Conservation (phyloP, 768 basidiomycete species). For the Glaciozyma antarctica region DNA sequence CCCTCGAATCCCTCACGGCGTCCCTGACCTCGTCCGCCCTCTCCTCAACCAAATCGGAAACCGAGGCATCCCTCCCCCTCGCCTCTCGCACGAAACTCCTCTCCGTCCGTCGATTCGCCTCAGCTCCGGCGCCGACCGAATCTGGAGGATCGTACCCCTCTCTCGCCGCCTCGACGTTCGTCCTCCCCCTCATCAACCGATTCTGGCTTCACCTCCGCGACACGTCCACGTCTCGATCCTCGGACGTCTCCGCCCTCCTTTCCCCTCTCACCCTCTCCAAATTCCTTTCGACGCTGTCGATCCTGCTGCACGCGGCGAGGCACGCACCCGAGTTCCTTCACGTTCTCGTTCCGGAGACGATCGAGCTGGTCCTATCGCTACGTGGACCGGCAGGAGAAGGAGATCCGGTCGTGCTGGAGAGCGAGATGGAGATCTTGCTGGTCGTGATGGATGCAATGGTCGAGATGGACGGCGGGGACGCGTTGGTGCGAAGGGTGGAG, state of each 20-base stretch:
- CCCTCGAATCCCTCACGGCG: conserved; percentile 53
- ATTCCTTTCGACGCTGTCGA: conserved; percentile 61
- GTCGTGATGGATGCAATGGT: conserved; percentile 64
- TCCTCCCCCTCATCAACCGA: conserved; percentile 79
- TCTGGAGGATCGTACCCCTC: conserved; percentile 36
- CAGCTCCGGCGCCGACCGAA: neutral
- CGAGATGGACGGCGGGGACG: conserved; percentile 66
- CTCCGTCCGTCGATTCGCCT: conserved; percentile 46
- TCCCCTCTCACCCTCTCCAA: conserved; percentile 67
- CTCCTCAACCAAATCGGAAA: conserved; percentile 51
- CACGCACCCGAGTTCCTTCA: conserved; percentile 72
- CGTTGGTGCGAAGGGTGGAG: conserved; percentile 55
- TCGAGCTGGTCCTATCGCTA: conserved; percentile 73
- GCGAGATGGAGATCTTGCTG: conserved; percentile 67
- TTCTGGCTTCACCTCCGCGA: conserved; percentile 92
- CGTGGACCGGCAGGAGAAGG: conserved; percentile 51
- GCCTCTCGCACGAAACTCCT: conserved; percentile 66
- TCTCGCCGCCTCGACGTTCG: conserved; percentile 77
- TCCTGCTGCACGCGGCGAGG: conserved; percentile 72
- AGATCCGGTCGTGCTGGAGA: conserved; percentile 57
- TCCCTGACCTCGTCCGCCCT: conserved; percentile 57
- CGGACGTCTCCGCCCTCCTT: conserved; percentile 60
- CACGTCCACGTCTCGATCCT: conserved; percentile 53
- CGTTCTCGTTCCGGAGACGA: conserved; percentile 65
- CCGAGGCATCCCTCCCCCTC: conserved; percentile 51